A percentile compares a stretch with the other conserved stretches of the same genome.
Evolutionary conservation across 2,329 filamentous ascomycete genomes (phyloP).

Genomic region (Diaporthe sp.): DNA sequence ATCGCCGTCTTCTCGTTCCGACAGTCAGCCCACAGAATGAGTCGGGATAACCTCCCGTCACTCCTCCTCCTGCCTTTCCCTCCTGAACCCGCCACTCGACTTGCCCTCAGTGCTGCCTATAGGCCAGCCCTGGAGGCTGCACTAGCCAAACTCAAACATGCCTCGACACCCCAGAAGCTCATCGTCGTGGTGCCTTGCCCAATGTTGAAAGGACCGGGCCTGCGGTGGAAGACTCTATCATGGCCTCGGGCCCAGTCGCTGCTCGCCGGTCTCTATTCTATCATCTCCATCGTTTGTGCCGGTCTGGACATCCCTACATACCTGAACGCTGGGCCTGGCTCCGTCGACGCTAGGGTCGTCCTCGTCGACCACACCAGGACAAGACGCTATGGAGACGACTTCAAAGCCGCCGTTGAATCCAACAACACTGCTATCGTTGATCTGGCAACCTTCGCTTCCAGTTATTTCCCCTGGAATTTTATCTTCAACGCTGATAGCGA

Average conservation of each 20-base stretch:
- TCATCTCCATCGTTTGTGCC: slow-evolving; percentile 80
- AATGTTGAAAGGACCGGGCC: slow-evolving; percentile 66
- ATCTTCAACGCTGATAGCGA: slow-evolving; percentile 78
- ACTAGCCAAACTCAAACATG: slow-evolving; percentile 61
- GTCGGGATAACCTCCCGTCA: slow-evolving; percentile 54
- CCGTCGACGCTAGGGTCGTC: slow-evolving; percentile 82
- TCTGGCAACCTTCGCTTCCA: slow-evolving; percentile 64
- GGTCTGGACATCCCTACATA: slow-evolving; percentile 71
- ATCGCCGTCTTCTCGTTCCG: background rate
- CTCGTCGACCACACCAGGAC: slow-evolving; percentile 73
- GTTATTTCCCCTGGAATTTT: slow-evolving; percentile 70
- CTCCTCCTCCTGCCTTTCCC: slow-evolving; percentile 75
- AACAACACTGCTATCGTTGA: slow-evolving; percentile 63
- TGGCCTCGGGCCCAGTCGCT: slow-evolving; percentile 81
- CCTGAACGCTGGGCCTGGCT: slow-evolving; percentile 70
- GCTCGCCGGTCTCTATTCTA: slow-evolving; percentile 81
- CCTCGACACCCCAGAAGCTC: slow-evolving; percentile 52
- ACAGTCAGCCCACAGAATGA: slow-evolving; percentile 39
- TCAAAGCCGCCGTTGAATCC: slow-evolving; percentile 52
- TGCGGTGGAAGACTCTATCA: slow-evolving; percentile 64
- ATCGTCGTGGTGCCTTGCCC: slow-evolving; percentile 73
- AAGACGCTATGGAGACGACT: slow-evolving; percentile 49
- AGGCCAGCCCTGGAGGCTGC: slow-evolving; percentile 67
- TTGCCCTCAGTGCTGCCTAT: slow-evolving; percentile 70
- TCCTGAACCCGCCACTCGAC: slow-evolving; percentile 65